Evolutionary conservation across 2,329 filamentous ascomycete genomes (phyloP).

Genomic region (Fusarium solani-melongenae): DNA sequence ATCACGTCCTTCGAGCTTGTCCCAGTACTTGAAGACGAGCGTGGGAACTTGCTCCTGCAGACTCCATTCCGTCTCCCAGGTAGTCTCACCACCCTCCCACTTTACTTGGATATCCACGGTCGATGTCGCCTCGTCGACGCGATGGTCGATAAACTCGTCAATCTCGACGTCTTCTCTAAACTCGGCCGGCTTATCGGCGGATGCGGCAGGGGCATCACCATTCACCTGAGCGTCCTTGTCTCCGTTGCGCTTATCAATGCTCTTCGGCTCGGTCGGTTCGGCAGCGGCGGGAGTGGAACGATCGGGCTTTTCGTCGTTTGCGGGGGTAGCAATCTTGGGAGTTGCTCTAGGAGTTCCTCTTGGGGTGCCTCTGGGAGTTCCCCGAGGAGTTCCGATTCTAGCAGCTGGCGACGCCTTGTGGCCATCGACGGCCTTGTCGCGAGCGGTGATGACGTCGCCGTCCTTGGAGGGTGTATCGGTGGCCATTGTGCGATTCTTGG

Average conservation of each 20-base stretch:
- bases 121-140: slow-evolving; percentile 35
- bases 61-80: slow-evolving; percentile 44
- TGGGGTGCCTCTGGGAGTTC: slow-evolving; percentile 1
- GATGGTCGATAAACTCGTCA: slow-evolving; percentile 34
- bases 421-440: slow-evolving; percentile 17
- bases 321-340: slow-evolving; percentile 19
- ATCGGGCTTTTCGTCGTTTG: slow-evolving; percentile 7
- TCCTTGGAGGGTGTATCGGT: slow-evolving; percentile 24
- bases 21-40: slow-evolving; percentile 44
- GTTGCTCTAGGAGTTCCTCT: slow-evolving; percentile 7
- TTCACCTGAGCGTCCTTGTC: slow-evolving; percentile 21
- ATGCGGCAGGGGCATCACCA: slow-evolving; percentile 1
- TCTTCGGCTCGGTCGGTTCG: not conserved
- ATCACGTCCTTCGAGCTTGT: slow-evolving; percentile 37
- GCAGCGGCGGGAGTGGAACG: not conserved
- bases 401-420: slow-evolving; percentile 21
- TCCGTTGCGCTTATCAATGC: slow-evolving; percentile 6
- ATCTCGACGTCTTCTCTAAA: slow-evolving; percentile 37
- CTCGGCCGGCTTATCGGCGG: not conserved
- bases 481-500: slow-evolving; percentile 19
- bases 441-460: slow-evolving; percentile 24
- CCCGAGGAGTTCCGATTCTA: slow-evolving; percentile 20
- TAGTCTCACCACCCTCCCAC: slow-evolving; percentile 39
- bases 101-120: slow-evolving; percentile 40
- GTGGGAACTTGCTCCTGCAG: slow-evolving; percentile 40